These are phyloP conservation scores for Taphrina pruni DNA, from an alignment of 1,139 yeast genomes.

Conservation along the genomic window DNA sequence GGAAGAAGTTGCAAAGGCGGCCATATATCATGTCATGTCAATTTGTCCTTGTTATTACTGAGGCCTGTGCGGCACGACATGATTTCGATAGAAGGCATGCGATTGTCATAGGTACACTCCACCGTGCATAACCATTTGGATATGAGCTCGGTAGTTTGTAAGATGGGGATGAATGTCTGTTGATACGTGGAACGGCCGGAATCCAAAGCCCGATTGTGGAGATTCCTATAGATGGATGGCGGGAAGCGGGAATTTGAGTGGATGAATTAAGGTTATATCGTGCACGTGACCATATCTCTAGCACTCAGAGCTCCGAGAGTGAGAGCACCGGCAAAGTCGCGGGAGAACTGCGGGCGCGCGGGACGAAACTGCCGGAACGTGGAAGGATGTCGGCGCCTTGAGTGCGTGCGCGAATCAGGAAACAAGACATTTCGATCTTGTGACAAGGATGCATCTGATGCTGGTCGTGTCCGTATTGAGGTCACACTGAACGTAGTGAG, in stretches of 20 bases:
- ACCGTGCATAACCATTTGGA: too few relatives aligned
- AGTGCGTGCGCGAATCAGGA: conserved; percentile 1
- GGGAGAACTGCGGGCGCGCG: neutral
- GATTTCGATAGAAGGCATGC: too few relatives aligned
- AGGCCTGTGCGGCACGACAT: too few relatives aligned
- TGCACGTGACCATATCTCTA: conserved; percentile 5
- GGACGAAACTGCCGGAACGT: too few relatives aligned
- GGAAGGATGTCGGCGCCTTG: too few relatives aligned
- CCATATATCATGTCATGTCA: conserved; percentile 7
- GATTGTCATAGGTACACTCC: too few relatives aligned
- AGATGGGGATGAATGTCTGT: too few relatives aligned
- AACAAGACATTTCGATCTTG: neutral
- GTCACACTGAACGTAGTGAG: too few relatives aligned
- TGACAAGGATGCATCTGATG: too few relatives aligned
- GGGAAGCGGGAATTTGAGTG: neutral
- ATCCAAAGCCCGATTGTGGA: neutral
- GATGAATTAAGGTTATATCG: conserved; percentile 6
- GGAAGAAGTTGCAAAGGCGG: conserved; percentile 15
- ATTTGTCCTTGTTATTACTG: neutral
- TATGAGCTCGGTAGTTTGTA: too few relatives aligned
- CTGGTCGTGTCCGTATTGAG: neutral
- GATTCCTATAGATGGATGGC: neutral
- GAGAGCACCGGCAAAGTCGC: neutral
- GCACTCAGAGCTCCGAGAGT: neutral
- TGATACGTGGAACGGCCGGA: too few relatives aligned